Percentiles rank a stretch among this genome's conserved stretches.
Evolutionary conservation across 768 basidiomycete species (phyloP).

Genomic region (Boletellus sp.): DNA sequence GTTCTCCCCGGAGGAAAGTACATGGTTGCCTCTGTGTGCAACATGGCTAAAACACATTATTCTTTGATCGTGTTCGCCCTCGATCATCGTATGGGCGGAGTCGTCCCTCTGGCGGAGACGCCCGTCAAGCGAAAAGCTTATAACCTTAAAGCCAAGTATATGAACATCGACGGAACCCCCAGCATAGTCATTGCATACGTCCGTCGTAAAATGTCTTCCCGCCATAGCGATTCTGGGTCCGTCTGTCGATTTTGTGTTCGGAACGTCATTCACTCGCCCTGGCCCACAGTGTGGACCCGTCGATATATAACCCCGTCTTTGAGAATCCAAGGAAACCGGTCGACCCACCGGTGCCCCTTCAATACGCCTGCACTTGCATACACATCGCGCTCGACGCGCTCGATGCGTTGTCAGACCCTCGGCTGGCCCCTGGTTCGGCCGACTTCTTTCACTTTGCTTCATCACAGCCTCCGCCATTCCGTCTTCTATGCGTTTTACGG

Average conservation of each 20-base stretch:
- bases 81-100: slow-evolving; percentile 46
- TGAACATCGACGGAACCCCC: slow-evolving; percentile 39
- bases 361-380: slow-evolving; percentile 45
- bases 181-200: slow-evolving; percentile 59
- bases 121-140: slow-evolving; percentile 51
- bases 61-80: slow-evolving; percentile 52
- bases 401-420: slow-evolving; percentile 43
- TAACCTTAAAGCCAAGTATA: slow-evolving; percentile 58
- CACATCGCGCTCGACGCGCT: slow-evolving; percentile 40
- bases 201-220: slow-evolving; percentile 33
- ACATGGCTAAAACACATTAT: slow-evolving; percentile 41
- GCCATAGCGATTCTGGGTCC: slow-evolving; percentile 16
- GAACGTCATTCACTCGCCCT: slow-evolving; percentile 1
- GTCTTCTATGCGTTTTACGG: slow-evolving; percentile 35
- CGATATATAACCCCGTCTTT: slow-evolving; percentile 29
- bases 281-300: slow-evolving; percentile 27
- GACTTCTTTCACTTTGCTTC: slow-evolving; percentile 37
- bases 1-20: slow-evolving; percentile 67
- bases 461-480: slow-evolving; percentile 39
- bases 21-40: slow-evolving; percentile 56
- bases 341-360: slow-evolving; percentile 41
- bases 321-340: slow-evolving; percentile 36
- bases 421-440: slow-evolving; percentile 34
- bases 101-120: slow-evolving; percentile 46
- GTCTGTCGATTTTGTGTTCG: neutral